A percentile compares a stretch with the other conserved stretches of the same genome.
These are phyloP conservation scores for Yamadazyma triangularis DNA, from an alignment of 1,139 yeast species.

Conservation along the genomic window DNA sequence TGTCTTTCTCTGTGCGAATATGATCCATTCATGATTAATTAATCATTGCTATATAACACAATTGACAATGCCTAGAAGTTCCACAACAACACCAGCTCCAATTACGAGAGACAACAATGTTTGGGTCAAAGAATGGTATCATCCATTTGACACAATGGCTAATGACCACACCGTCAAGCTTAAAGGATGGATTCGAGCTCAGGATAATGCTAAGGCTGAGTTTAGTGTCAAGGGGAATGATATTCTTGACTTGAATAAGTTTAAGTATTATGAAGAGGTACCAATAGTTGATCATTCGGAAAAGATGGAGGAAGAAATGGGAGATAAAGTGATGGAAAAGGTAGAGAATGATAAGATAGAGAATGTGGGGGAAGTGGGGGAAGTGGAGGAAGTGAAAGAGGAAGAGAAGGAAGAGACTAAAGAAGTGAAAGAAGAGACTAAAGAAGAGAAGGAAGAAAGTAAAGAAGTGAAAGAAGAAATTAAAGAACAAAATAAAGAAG, in stretches of 20 bases:
- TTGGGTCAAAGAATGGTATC: slow-evolving; percentile 43
- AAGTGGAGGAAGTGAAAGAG: too few species aligned
- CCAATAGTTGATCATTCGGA: slow-evolving; percentile 13
- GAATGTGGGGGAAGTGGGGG: slow-evolving; percentile 1
- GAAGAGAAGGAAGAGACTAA: too few species aligned
- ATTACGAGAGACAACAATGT: slow-evolving; percentile 8
- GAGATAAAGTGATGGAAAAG: slow-evolving; percentile 9
- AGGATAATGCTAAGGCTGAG: slow-evolving; percentile 9
- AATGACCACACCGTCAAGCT: slow-evolving; percentile 18
- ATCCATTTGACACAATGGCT: slow-evolving; percentile 19
- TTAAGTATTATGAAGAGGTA: slow-evolving; percentile 21
- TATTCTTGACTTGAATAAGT: slow-evolving; percentile 25
- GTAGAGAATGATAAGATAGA: slow-evolving; percentile 6
- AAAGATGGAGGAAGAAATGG: slow-evolving; percentile 10
- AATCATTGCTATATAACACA: too few species aligned
- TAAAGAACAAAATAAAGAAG: background rate
- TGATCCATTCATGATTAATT: too few species aligned
- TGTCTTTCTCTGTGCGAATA: too few species aligned
- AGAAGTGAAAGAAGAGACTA: too few species aligned
- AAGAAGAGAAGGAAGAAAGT: too few species aligned
- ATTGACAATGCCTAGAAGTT: slow-evolving; percentile 18
- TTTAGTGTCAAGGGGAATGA: slow-evolving; percentile 17
- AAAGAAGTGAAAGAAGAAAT: too few species aligned
- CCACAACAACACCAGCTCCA: slow-evolving; percentile 16
- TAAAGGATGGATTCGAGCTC: slow-evolving; percentile 39